Evolutionary conservation across 768 basidiomycete genomes (phyloP).

Genomic region (Rhizopogon salebrosus): DNA sequence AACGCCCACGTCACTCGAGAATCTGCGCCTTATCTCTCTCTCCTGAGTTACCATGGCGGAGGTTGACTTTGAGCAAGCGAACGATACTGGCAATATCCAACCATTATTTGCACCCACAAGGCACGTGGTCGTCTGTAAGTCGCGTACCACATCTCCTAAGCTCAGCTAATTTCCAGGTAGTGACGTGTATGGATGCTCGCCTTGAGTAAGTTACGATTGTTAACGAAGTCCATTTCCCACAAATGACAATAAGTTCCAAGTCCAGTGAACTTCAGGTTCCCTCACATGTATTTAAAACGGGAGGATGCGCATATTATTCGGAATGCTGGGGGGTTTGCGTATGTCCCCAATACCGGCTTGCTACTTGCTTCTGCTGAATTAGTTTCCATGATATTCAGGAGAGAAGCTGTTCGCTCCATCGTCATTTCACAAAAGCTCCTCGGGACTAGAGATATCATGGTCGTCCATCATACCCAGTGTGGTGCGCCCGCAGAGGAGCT

Average conservation of each 20-base stretch:
- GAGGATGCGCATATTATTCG: slow-evolving; percentile 69
- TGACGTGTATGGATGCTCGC: slow-evolving; percentile 74
- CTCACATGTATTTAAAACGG: too few species aligned
- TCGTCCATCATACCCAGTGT: slow-evolving; percentile 70
- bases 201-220: slow-evolving; percentile 42
- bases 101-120: slow-evolving; percentile 36
- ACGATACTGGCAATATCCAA: slow-evolving; percentile 39
- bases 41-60: slow-evolving; percentile 8
- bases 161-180: slow-evolving; percentile 20
- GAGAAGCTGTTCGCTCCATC: slow-evolving; percentile 61
- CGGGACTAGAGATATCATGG: slow-evolving; percentile 61
- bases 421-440: slow-evolving; percentile 70
- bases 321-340: slow-evolving; percentile 69
- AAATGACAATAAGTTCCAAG: slow-evolving; percentile 26
- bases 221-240: background rate
- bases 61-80: slow-evolving; percentile 34
- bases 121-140: slow-evolving; percentile 33
- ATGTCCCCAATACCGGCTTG: slow-evolving; percentile 19
- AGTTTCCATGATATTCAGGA: slow-evolving; percentile 27
- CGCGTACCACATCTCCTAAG: slow-evolving; percentile 1
- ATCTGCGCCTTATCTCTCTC: background rate
- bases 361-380: background rate
- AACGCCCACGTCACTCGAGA: background rate
- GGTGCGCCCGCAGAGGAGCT: slow-evolving; percentile 61
- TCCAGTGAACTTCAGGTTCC: slow-evolving; percentile 60